A percentile compares a stretch with the other conserved stretches of the same genome.
phyloP scores from a whole-genome alignment of 441 rosid genomes.

The Pelargonium myrrhifolium region DNA sequence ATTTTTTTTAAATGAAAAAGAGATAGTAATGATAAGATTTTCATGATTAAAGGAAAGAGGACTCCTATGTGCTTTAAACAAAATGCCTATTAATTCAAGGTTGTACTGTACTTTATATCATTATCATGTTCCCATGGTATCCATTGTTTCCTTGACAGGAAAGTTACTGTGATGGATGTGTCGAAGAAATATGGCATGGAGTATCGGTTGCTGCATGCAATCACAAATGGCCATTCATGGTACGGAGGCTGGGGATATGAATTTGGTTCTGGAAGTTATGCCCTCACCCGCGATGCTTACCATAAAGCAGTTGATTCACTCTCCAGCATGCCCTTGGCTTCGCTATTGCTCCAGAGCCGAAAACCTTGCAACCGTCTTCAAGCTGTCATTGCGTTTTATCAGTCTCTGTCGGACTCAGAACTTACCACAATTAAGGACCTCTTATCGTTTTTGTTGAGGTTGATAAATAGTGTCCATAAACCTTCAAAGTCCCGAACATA shows the following conservation, averaged over 20 bases:
- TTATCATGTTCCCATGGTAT: background rate
- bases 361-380: conserved; percentile 38
- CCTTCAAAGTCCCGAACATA: conserved; percentile 6
- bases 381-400: conserved; percentile 39
- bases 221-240: background rate
- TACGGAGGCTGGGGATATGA: background rate
- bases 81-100: background rate
- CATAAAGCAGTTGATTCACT: conserved; percentile 36
- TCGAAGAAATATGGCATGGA: conserved; percentile 59
- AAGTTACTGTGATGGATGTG: conserved; percentile 66
- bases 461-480: conserved; percentile 27
- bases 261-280: background rate
- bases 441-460: conserved; percentile 39
- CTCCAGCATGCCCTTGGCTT: conserved; percentile 36
- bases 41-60: too few relatives aligned
- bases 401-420: conserved; percentile 39
- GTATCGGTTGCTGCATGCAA: conserved; percentile 31
- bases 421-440: conserved; percentile 48
- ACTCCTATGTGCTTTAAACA: too few relatives aligned
- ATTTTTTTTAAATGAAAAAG: too few relatives aligned
- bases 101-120: background rate
- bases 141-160: conserved; percentile 22
- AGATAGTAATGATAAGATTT: too few relatives aligned
- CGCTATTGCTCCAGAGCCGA: conserved; percentile 37
- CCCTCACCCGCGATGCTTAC: conserved; percentile 28